phyloP scores from a whole-genome alignment of 2,329 filamentous ascomycete species.

The Colletotrichum simmondsii region DNA sequence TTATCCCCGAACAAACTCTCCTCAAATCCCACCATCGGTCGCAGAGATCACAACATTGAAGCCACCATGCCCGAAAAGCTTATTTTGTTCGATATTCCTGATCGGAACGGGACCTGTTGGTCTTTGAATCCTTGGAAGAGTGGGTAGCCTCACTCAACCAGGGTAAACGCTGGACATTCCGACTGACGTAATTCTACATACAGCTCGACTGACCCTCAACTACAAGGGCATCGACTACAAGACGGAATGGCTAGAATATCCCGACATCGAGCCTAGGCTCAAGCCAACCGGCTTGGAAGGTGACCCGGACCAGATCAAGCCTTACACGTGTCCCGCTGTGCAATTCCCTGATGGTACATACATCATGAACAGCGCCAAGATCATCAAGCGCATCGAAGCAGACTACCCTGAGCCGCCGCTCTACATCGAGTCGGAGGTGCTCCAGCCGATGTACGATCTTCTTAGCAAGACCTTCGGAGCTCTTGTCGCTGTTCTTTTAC shows the following conservation, averaged over 20 bases:
- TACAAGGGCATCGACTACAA: conserved; percentile 75
- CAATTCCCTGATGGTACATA: conserved; percentile 66
- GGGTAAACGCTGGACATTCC: neutral
- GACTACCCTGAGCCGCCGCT: conserved; percentile 67
- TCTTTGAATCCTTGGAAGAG: conserved; percentile 79
- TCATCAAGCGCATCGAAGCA: conserved; percentile 69
- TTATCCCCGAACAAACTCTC: neutral
- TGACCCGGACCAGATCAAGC: conserved; percentile 48
- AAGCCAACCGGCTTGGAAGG: conserved; percentile 56
- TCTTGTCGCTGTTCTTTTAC: conserved; percentile 56
- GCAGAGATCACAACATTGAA: neutral
- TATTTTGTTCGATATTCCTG: conserved; percentile 71
- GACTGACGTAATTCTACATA: neutral
- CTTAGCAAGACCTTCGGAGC: conserved; percentile 44
- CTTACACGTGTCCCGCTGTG: conserved; percentile 68
- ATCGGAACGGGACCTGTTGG: conserved; percentile 60
- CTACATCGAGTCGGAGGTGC: conserved; percentile 64
- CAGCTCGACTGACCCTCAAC: conserved; percentile 74
- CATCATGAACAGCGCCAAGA: conserved; percentile 72
- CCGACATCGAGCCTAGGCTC: conserved; percentile 68
- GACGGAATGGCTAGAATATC: conserved; percentile 78
- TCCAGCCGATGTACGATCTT: conserved; percentile 55
- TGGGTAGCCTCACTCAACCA: conserved; percentile 42
- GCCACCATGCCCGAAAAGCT: conserved; percentile 44
- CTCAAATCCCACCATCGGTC: neutral